Base-by-base conservation (phyloP, 2,329 filamentous ascomycete species). In the Nigrospora osmanthi region DNA sequence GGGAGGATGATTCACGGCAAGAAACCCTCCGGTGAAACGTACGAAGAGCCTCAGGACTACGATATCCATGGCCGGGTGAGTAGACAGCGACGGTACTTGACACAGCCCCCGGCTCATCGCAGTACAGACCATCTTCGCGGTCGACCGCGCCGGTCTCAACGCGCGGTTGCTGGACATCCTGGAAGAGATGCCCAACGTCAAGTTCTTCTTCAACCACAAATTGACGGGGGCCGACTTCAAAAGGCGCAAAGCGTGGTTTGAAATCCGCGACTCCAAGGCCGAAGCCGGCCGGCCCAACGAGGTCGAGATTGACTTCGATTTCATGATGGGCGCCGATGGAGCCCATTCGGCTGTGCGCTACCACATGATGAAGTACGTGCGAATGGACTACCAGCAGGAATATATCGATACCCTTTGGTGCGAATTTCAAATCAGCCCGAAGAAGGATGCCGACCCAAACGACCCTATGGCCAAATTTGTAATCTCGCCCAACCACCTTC, bases 351-450 rank as follows among this genome's bases (percentile, higher is more conserved):
- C 89, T 37, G 84, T 90, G 4, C 78, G 93, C 42, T 94, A 89
- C 61, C 89, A 97, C 60, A 71, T 98, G 67, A 98, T 98, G 91
- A 97, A 97, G 67, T 96, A 80, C 57, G 79, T 85, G 1, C 81
- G 86, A 11, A 88, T 97, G 80, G 81, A 93, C 66, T 98, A 95
- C 60, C 76, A 86, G 55, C 93, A 98, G 61, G 81, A 89, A 56
- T 98, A 98, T 63, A 93, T 98, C 59, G 91, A 97, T 64, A 93
- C 90, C 0, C 69, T 97, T 6, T 98, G 93, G 93, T 97, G 91
- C 63, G 93, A 98, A 60, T 97, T 98, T 60, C 82, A 82, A 41
- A 89, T 98, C 49, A 71, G 78, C 16, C 75, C 87, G 1, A 63
- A 63, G 30, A 49, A 64, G 2, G 54, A 56, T 0, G 43, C 52